A percentile compares a stretch with the other conserved stretches of the same genome.
Conservation (phyloP, 495 filamentous ascomycete genomes). For the Xylaria acuta region DNA sequence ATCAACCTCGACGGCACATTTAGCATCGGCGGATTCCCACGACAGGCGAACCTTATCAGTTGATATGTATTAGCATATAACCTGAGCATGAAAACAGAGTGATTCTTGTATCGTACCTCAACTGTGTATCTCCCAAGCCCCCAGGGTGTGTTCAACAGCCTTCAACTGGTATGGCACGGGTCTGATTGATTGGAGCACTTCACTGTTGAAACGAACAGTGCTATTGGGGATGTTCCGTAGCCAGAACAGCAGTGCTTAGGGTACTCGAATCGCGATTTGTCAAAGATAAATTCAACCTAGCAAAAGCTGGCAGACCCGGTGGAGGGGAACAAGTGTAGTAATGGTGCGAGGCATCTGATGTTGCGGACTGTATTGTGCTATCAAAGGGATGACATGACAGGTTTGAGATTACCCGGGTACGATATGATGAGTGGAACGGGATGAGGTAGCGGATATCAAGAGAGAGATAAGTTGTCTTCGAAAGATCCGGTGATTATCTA, state of each 20-base stretch:
- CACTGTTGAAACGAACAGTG: no score
- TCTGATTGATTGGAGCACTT: no score
- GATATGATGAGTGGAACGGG: neutral
- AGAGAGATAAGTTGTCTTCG: neutral
- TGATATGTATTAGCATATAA: neutral
- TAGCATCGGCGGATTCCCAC: neutral
- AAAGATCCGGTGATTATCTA: neutral
- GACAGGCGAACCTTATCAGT: neutral
- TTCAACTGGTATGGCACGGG: neutral
- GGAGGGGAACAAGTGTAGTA: neutral
- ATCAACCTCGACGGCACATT: no score
- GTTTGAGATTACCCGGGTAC: neutral
- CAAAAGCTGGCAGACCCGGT: neutral
- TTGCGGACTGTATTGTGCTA: neutral
- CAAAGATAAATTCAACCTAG: neutral
- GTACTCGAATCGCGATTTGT: neutral
- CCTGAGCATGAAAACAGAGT: neutral
- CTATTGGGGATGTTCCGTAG: no score
- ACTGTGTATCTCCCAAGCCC: neutral
- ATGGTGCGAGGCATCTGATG: neutral
- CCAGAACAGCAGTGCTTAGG: neutral
- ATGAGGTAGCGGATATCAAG: neutral
- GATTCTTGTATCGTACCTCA: neutral
- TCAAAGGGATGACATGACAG: neutral
- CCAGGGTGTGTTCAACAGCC: neutral